Conservation (phyloP, 495 filamentous ascomycete species). For the Tuber indicum region DNA sequence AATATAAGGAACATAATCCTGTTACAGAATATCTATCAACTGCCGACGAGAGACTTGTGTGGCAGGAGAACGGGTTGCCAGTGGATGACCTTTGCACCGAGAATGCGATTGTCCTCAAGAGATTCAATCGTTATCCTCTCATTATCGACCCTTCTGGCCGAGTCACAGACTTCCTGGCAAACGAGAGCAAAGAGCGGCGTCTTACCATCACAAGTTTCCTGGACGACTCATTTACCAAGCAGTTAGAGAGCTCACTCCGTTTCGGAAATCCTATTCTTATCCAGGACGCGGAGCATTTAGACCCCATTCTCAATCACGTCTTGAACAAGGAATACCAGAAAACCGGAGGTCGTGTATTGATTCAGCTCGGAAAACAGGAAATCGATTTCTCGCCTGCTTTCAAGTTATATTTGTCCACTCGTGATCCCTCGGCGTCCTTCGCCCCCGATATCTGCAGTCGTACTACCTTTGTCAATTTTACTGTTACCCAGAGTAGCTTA, state of each 20-base stretch:
- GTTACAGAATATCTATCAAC: conserved; percentile 95
- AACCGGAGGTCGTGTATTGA: conserved; percentile 96
- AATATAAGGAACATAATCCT: conserved; percentile 87
- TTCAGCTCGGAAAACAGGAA: conserved; percentile 96
- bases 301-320: conserved; percentile 96
- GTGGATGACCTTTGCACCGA: conserved; percentile 99
- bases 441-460: conserved; percentile 97
- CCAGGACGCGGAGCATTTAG: conserved; percentile 94
- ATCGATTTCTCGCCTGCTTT: conserved; percentile 99
- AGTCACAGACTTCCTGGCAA: conserved; percentile 87
- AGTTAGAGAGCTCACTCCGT: conserved; percentile 88
- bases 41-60: conserved; percentile 85
- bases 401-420: conserved; percentile 87
- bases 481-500: conserved; percentile 95
- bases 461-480: conserved; percentile 99
- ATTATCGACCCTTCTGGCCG: conserved; percentile 97
- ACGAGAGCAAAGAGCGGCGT: conserved; percentile 83
- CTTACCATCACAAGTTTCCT: conserved; percentile 97
- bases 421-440: conserved; percentile 93
- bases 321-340: conserved; percentile 99
- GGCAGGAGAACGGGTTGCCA: conserved; percentile 90
- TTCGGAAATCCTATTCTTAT: conserved; percentile 99
- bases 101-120: conserved; percentile 92
- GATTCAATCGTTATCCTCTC: conserved; percentile 95
- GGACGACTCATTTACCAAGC: conserved; percentile 96